These are phyloP conservation scores for Voacanga thouarsii DNA, from an alignment of 257 asterid genomes.

Conservation along the genomic window DNA sequence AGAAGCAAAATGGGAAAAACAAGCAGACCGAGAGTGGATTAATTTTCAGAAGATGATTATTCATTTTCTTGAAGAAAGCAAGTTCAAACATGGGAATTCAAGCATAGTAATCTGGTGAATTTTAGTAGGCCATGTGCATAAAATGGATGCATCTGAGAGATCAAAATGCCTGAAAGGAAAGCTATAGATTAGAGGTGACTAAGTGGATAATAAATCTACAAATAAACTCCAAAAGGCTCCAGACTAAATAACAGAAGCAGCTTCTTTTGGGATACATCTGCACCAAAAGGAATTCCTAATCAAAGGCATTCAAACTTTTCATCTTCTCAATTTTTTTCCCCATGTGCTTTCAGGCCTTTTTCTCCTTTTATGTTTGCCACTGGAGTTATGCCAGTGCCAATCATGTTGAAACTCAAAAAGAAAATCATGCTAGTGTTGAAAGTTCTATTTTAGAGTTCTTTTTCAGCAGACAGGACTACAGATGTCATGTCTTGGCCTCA, in stretches of 20 bases:
- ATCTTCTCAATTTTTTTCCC: not conserved
- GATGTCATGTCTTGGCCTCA: not conserved
- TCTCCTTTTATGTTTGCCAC: not conserved
- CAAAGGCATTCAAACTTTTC: not conserved
- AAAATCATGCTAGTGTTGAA: not conserved
- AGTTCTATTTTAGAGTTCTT: not conserved
- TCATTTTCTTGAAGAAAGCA: not conserved
- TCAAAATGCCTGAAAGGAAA: not conserved
- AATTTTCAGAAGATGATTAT: not conserved
- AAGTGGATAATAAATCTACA: not conserved
- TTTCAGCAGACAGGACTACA: not conserved
- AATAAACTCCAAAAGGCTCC: not conserved
- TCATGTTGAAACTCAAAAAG: not conserved
- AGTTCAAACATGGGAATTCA: no score
- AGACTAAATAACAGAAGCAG: not conserved
- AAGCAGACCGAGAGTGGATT: no score
- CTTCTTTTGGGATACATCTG: not conserved
- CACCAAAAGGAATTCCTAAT: not conserved
- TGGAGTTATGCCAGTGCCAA: not conserved
- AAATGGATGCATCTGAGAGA: not conserved
- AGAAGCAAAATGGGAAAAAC: not conserved
- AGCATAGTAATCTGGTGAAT: not conserved
- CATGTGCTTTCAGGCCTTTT: not conserved
- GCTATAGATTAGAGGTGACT: not conserved
- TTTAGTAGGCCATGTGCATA: no score